Conservation (phyloP, 495 filamentous ascomycete species). For the Evernia prunastri region DNA sequence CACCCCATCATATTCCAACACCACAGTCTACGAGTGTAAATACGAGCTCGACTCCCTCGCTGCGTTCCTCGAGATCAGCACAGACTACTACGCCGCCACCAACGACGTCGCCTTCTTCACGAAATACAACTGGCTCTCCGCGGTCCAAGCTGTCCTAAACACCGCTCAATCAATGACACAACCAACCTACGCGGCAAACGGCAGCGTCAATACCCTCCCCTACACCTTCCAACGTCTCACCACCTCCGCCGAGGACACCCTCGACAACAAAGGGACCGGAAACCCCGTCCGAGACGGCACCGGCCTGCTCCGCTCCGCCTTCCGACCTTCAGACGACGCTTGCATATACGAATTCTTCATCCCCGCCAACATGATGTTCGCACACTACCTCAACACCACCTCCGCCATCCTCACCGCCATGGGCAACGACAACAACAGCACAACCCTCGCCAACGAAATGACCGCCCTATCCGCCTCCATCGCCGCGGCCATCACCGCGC, state of each 20-base stretch:
- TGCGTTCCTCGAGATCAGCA: constrained; percentile 55
- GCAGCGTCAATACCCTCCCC: constrained; percentile 43
- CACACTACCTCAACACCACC: constrained; percentile 48
- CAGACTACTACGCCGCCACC: constrained; percentile 50
- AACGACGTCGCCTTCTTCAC: constrained; percentile 50
- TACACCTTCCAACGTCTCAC: constrained; percentile 55
- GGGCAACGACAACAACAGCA: constrained; percentile 24
- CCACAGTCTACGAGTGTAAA: constrained; percentile 55
- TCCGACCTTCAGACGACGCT: constrained; percentile 57
- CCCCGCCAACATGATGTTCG: constrained; percentile 62
- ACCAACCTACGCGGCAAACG: constrained; percentile 51
- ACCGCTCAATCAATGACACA: constrained; percentile 51
- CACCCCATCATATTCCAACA: constrained; percentile 42
- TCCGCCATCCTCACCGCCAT: constrained; percentile 48
- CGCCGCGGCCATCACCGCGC: constrained; percentile 42
- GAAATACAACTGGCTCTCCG: constrained; percentile 51
- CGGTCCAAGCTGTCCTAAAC: constrained; percentile 47
- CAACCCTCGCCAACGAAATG: constrained; percentile 45
- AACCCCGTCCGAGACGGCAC: constrained; percentile 50
- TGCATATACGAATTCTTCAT: constrained; percentile 53
- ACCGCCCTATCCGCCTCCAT: constrained; percentile 41
- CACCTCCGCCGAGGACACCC: constrained; percentile 48
- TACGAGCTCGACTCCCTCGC: constrained; percentile 62
- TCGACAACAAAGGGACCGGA: constrained; percentile 53
- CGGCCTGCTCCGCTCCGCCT: constrained; percentile 53